These are phyloP conservation scores for Suhomyces sp. DNA, from an alignment of 805 yeast genomes.

Conservation along the genomic window DNA sequence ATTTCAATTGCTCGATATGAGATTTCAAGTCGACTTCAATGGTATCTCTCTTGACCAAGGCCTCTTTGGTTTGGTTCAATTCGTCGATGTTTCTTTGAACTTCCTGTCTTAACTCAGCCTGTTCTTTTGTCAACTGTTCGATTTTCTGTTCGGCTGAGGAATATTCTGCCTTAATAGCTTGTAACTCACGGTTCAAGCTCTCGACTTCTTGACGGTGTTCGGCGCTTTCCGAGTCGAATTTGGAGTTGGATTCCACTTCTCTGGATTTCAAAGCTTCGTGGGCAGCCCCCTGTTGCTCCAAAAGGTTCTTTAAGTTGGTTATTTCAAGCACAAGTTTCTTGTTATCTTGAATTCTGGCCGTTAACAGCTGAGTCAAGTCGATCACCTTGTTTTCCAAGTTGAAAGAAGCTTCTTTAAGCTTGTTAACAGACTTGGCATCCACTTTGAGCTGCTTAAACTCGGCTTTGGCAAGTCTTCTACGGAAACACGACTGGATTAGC, in stretches of 20 bases:
- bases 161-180: conserved; percentile 52
- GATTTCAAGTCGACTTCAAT: conserved; percentile 65
- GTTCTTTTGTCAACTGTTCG: conserved; percentile 57
- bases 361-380: conserved; percentile 81
- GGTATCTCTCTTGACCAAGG: conserved; percentile 55
- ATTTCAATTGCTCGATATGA: conserved; percentile 54
- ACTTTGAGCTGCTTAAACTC: conserved; percentile 63
- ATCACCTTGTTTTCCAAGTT: conserved; percentile 96
- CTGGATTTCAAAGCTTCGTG: conserved; percentile 54
- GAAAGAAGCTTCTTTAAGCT: conserved; percentile 87
- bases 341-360: conserved; percentile 79
- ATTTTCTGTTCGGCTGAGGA: conserved; percentile 57
- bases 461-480: conserved; percentile 70
- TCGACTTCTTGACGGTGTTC: conserved; percentile 50
- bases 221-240: conserved; percentile 41
- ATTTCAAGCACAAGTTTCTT: conserved; percentile 66
- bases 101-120: conserved; percentile 60
- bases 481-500: conserved; percentile 69
- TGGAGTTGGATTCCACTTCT: conserved; percentile 51
- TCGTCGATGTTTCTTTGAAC: conserved; percentile 60
- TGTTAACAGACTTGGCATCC: conserved; percentile 92
- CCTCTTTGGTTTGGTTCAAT: conserved; percentile 57
- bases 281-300: conserved; percentile 53
- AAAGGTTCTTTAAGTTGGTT: conserved; percentile 38
- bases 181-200: conserved; percentile 54